These are phyloP conservation scores for Tylopilus plumbeoviolaceoides DNA, from an alignment of 768 basidiomycete genomes.

Conservation along the genomic window DNA sequence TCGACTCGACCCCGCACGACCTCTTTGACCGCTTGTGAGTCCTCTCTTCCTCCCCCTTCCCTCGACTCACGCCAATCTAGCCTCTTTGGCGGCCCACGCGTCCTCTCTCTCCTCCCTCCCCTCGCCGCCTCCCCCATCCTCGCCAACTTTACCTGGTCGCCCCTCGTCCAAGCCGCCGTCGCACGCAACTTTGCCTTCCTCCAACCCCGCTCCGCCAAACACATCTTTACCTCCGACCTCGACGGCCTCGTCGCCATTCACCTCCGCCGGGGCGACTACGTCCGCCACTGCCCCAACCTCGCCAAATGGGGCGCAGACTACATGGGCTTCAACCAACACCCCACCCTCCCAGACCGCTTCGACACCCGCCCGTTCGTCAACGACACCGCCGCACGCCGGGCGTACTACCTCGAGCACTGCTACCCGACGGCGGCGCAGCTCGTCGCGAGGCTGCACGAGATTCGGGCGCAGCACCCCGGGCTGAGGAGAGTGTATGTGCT, in stretches of 20 bases:
- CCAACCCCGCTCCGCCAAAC: conserved; percentile 30
- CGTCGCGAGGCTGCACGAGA: conserved; percentile 33
- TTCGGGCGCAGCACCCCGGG: conserved; percentile 31
- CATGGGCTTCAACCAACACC: conserved; percentile 49
- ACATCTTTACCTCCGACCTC: conserved; percentile 24
- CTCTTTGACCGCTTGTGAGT: conserved; percentile 51
- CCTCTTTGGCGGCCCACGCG: conserved; percentile 41
- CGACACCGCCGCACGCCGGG: neutral
- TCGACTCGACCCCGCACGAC: conserved; percentile 36
- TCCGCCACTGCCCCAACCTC: conserved; percentile 53
- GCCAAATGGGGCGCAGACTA: conserved; percentile 41
- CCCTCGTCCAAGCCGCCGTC: conserved; percentile 47
- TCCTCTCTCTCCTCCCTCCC: conserved; percentile 41
- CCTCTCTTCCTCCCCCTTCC: neutral
- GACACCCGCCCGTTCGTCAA: conserved; percentile 18
- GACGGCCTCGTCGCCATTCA: conserved; percentile 51
- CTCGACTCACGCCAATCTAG: conserved; percentile 22
- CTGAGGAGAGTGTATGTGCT: conserved; percentile 43
- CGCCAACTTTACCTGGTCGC: conserved; percentile 49
- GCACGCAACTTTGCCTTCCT: conserved; percentile 45
- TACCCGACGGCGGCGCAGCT: conserved; percentile 41
- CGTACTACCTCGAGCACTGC: conserved; percentile 30
- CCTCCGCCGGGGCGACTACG: conserved; percentile 56
- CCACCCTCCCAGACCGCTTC: conserved; percentile 40
- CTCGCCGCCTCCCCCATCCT: conserved; percentile 48